Evolutionary conservation across 371 early-diverging fungal genomes (phyloP).

Genomic region (Neoconidiobolus thromboides): DNA sequence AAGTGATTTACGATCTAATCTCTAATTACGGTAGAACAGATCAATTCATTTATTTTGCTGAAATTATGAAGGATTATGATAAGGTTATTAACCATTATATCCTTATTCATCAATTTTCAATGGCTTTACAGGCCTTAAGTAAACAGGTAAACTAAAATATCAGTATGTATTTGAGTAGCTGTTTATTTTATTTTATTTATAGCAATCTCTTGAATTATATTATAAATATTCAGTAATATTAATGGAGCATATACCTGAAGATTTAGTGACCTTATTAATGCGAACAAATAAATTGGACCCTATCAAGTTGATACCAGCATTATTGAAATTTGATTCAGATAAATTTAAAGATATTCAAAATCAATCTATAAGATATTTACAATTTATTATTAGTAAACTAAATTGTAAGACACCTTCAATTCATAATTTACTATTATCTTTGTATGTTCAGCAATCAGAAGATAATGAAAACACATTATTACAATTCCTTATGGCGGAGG

Average conservation of each 20-base stretch:
- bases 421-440: slow-evolving; percentile 75
- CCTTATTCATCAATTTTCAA: slow-evolving; percentile 42
- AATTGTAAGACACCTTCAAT: slow-evolving; percentile 63
- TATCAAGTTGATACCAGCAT: slow-evolving; percentile 65
- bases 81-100: slow-evolving; percentile 63
- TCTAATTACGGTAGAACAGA: slow-evolving; percentile 60
- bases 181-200: not conserved
- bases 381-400: slow-evolving; percentile 53
- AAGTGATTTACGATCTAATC: slow-evolving; percentile 58
- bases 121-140: slow-evolving; percentile 52
- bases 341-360: slow-evolving; percentile 14
- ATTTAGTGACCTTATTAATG: slow-evolving; percentile 67
- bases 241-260: slow-evolving; percentile 61
- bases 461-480: slow-evolving; percentile 36
- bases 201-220: slow-evolving; percentile 49
- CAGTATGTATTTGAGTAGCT: slow-evolving; percentile 1
- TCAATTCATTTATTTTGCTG: slow-evolving; percentile 57
- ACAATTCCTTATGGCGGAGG: slow-evolving; percentile 47
- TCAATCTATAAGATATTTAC: slow-evolving; percentile 76
- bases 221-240: slow-evolving; percentile 69
- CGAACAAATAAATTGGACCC: slow-evolving; percentile 60
- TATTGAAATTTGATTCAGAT: slow-evolving; percentile 35
- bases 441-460: slow-evolving; percentile 58
- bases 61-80: slow-evolving; percentile 58
- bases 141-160: slow-evolving; percentile 28